Conservation (phyloP, 768 basidiomycete genomes). For the Omphalotus guepiniiformis region DNA sequence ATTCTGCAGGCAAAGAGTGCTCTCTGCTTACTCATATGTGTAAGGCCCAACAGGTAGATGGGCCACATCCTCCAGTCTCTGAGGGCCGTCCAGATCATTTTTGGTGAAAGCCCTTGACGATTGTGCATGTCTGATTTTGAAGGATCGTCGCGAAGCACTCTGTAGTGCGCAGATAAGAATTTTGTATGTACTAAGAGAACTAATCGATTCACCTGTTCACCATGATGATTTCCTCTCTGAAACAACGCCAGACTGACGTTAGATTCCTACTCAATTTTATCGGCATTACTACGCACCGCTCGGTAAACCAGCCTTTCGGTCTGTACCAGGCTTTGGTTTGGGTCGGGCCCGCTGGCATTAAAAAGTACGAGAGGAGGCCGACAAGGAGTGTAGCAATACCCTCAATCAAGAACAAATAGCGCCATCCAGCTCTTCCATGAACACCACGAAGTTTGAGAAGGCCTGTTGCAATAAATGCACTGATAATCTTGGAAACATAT, state of each 20-base stretch:
- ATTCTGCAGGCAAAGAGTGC: not conserved
- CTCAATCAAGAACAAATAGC: conserved; percentile 56
- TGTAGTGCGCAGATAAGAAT: not conserved
- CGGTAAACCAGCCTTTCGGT: conserved; percentile 63
- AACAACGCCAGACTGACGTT: not conserved
- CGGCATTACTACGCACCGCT: conserved; percentile 33
- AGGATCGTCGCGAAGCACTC: conserved; percentile 62
- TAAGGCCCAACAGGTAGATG: conserved; percentile 51
- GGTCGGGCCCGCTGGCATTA: conserved; percentile 61
- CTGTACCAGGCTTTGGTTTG: conserved; percentile 58
- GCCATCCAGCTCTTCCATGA: conserved; percentile 50
- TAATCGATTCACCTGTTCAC: conserved; percentile 40
- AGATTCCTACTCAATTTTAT: not conserved
- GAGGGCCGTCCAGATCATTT: conserved; percentile 47
- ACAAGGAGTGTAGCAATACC: conserved; percentile 46
- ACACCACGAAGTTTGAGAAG: conserved; percentile 52
- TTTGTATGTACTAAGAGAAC: not conserved
- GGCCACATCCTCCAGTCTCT: conserved; percentile 66
- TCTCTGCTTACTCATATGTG: conserved; percentile 35
- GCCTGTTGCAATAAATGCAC: conserved; percentile 63
- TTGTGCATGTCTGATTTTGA: conserved; percentile 70
- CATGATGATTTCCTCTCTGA: conserved; percentile 58
- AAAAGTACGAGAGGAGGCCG: conserved; percentile 48
- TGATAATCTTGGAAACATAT: conserved; percentile 48
- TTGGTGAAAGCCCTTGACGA: conserved; percentile 51